Base-by-base conservation (phyloP, 257 asterid species). In the Lycium barbarum region DNA sequence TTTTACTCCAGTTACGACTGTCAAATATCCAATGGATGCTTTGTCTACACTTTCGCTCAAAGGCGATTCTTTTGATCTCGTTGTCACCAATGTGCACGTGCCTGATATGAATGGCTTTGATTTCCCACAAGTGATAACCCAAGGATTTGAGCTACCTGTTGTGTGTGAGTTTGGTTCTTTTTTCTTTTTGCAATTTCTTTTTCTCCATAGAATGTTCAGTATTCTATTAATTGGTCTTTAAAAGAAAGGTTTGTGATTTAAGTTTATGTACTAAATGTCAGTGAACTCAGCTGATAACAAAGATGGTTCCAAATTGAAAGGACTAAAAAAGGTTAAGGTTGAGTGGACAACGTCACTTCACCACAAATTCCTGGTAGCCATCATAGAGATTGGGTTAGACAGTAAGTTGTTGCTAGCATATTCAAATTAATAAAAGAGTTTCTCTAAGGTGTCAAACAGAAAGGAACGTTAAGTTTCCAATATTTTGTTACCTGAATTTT, bases 321-420 rank as follows among this genome's bases (percentile, higher is more conserved):
- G 45, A 40, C 6, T 40, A 8, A 71, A 51, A n/a, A 71, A 71
- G 57, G 6, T 36, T 71, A 92, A 89, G 87, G 58, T 93, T 59
- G 65, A 89, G 55, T 93, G 97, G 97, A 91, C 91, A 72, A 68
- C 85, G 79, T 66, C 92, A 4, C 90, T 93, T 26, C 97, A 93
- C 82, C 80, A 91, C 85, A 82, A 88, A 8, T 93, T 93, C 91
- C 87, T 93, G 91, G 92, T 89, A 45, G 97, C 97, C 62, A 84
- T 93, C 51, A 81, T 84, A 45, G 85, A 85, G 84, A 89, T 93
- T 81, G 95, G 95, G 35, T 87, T 92, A 80, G 90, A 90, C 2
- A 87, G 97, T 93, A 91, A 89, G 97, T 57, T 33, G 13, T 33
- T 65, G 45, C 72, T 66, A 66, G n/a, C 55, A n/a, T 70, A 70